Evolutionary conservation across 495 filamentous ascomycete species (phyloP).

Genomic region (Corynascus novoguineensis): DNA sequence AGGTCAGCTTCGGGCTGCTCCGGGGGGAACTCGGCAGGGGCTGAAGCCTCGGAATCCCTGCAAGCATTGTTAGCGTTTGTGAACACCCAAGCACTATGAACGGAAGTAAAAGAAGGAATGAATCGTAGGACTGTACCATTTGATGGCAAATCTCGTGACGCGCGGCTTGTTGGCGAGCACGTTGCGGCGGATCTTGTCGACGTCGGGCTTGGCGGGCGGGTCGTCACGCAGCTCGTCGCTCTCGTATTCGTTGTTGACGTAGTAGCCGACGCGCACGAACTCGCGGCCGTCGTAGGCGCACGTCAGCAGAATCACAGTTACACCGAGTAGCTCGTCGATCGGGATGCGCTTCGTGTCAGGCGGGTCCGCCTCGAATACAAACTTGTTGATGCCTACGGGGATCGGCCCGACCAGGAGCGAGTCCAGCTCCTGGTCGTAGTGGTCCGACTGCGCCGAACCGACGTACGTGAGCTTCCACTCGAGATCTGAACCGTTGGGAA

Average conservation of each 20-base stretch:
- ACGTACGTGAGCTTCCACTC: constrained; percentile 99
- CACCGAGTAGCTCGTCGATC: constrained; percentile 87
- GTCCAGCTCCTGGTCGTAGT: constrained; percentile 97
- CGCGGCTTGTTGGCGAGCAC: constrained; percentile 95
- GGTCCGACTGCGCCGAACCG: constrained; percentile 93
- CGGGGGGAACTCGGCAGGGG: constrained; percentile 90
- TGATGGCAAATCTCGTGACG: constrained; percentile 97
- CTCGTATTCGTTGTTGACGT: constrained; percentile 98
- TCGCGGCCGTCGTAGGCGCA: constrained; percentile 95
- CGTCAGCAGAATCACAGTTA: constrained; percentile 93
- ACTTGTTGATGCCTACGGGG: constrained; percentile 96
- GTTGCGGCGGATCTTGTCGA: constrained; percentile 85
- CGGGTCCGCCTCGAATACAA: constrained; percentile 92
- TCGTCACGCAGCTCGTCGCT: constrained; percentile 80
- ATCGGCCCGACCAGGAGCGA: constrained; percentile 93
- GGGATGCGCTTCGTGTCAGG: constrained; percentile 87
- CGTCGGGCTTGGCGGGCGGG: constrained; percentile 83
- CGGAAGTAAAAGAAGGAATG: constrained; percentile 10
- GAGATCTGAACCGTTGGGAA: constrained; percentile 57
- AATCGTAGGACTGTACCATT: constrained; percentile 61
- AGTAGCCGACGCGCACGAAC: constrained; percentile 98
- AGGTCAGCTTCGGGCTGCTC: constrained; percentile 94
- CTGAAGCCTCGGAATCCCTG: constrained; percentile 94
- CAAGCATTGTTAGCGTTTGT: background rate
- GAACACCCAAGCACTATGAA: background rate